Evolutionary conservation across 176 grass and related monocot species (phyloP), one percentile per base, ranked within the genome.

Genomic region (Hordeum vulgare): DNA sequence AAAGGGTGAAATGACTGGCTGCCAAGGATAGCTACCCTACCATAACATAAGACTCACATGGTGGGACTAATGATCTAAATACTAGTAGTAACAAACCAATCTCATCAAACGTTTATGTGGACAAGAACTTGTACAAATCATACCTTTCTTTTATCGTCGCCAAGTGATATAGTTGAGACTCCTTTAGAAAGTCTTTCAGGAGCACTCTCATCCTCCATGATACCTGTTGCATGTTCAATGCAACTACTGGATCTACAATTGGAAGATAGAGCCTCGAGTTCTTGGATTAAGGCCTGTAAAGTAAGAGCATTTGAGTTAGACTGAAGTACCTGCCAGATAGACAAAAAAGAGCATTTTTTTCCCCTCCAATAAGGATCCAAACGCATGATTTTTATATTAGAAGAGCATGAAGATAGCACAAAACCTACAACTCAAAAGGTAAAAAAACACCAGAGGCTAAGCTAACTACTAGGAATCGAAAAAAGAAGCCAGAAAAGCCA

Each of bases 151-250:
- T 83, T 92, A 31, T 85, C 60, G 9, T 86, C 85, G 31, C 79
- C 86, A 59, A 99, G 77, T 42, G 96, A 94, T 35, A 99, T 92
- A 72, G 82, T 90, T 71, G 93, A 94, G 35, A 99, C 91, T 80
- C 81, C 83, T 92, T 99, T 95, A 8, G 91, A 99, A 62, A 99
- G 93, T 31, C 51, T 94, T 92, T 90, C 88, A 72, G 91, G 96
- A 85, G 95, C 89, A 88, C 67, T 90, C 70, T 99, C 93, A 64
- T 90, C 96, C 72, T 96, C 96, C 83, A 94, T 87, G 88, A 99
- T 89, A 67, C 93, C 93, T 27, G 83, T 87, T 74, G 96, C 93
- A 87, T 99, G 96, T 87, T 99, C 96, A 74, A 99, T 94, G 74
- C 91, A 99, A 75, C 85, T 94, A 85, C 62, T 95, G 17, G 96